These are phyloP conservation scores for Xylaria nigripes DNA, from an alignment of 495 filamentous ascomycete genomes.

Conservation along the genomic window DNA sequence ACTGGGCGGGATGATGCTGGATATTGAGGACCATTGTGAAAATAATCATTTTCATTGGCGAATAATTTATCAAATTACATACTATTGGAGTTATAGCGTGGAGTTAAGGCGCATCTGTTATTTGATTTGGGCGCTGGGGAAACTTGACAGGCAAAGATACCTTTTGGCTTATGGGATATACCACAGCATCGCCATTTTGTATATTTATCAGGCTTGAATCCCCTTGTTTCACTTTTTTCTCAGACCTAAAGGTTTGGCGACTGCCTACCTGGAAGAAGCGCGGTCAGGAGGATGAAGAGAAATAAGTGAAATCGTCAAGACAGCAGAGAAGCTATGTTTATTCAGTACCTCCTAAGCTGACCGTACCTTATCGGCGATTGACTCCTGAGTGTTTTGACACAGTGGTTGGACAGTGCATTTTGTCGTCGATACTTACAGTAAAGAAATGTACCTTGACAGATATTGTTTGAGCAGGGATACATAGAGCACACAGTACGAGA, in stretches of 20 bases:
- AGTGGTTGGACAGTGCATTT: no score
- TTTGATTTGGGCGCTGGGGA: neutral
- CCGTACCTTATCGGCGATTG: no score
- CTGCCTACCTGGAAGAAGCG: neutral
- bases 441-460: neutral
- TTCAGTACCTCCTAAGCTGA: no score
- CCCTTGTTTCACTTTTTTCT: neutral
- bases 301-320: neutral
- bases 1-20: neutral
- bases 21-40: neutral
- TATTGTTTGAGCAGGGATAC: neutral
- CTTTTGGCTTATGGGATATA: neutral
- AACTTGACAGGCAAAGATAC: neutral
- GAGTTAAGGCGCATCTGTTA: constrained; percentile 10
- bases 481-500: neutral
- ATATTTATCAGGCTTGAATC: neutral
- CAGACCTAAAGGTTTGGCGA: neutral
- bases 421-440: neutral
- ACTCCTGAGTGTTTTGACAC: no score
- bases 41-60: neutral
- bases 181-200: neutral
- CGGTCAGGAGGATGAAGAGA: neutral
- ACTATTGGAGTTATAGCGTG: constrained; percentile 6
- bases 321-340: no score
- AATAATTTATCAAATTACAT: neutral